phyloP scores from a whole-genome alignment of 192 early-diverging fungal species.

The Podila verticillata region DNA sequence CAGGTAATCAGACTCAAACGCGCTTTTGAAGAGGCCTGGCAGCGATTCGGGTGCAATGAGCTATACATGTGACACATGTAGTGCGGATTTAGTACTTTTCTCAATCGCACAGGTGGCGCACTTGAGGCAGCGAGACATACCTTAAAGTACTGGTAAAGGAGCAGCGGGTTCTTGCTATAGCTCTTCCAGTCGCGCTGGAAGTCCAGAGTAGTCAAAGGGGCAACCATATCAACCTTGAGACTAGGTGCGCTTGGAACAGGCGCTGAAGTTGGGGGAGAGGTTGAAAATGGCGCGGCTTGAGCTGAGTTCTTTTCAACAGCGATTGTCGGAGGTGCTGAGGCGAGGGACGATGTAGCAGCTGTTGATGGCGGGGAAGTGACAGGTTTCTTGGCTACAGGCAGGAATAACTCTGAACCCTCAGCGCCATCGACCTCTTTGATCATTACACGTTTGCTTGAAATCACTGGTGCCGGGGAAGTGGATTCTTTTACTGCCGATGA shows the following conservation, averaged over 20 bases:
- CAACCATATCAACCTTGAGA: constrained; percentile 8
- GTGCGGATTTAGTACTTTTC: neutral
- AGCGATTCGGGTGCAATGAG: constrained; percentile 52
- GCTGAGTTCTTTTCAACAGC: neutral
- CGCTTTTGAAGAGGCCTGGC: constrained; percentile 53
- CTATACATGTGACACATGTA: constrained; percentile 18
- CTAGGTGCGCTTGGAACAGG: neutral
- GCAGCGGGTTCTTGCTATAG: constrained; percentile 55
- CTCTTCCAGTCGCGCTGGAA: constrained; percentile 81
- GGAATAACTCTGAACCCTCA: constrained; percentile 16
- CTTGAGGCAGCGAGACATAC: constrained; percentile 32
- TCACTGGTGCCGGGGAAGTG: constrained; percentile 8
- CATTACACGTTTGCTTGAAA: constrained; percentile 57
- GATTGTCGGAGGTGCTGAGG: neutral
- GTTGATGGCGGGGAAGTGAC: neutral
- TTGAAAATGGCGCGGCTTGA: neutral
- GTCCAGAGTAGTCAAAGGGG: constrained; percentile 70
- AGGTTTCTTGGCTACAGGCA: neutral
- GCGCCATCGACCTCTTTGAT: constrained; percentile 65
- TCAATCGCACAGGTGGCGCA: neutral
- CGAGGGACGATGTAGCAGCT: neutral
- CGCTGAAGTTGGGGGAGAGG: constrained; percentile 5
- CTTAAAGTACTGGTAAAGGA: constrained; percentile 70
- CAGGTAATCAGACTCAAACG: constrained; percentile 62
- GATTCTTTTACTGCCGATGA: neutral